Evolutionary conservation across 768 basidiomycete species (phyloP), one percentile per base, ranked within the genome.

Genomic region (Cystoderma amianthinum): DNA sequence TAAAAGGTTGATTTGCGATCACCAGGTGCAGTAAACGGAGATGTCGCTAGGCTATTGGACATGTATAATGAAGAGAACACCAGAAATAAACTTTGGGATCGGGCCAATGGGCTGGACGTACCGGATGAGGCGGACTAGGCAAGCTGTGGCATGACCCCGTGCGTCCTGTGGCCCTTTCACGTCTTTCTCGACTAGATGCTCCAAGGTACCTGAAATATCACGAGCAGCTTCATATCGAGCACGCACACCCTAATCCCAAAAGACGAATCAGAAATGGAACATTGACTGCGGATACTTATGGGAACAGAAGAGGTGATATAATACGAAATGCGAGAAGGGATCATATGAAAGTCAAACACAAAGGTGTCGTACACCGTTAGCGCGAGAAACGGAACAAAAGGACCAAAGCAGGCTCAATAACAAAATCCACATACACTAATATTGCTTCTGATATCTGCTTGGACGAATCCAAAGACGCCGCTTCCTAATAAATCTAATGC

Each of bases 211-310:
- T 32, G 78, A 82, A 32, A 49, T 48, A 13, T 65, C 61, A 9
- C 55, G 57, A n/a, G 60, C 54, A 23, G 65, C 54, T 39, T 72
- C 63, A 55, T 73, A 77, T 2, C 74, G 68, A 36, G 56, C 54
- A 32, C 82, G 80, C n/a, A 87, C 77, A 44, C 82, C 83, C 85
- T 86, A 41, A 42, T 39, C n/a, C n/a, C n/a, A n/a, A n/a, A n/a
- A n/a, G n/a, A n/a, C n/a, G n/a, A n/a, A n/a, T n/a, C n/a, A 20
- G 42, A 18, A 9, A 32, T 34, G 44, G 7, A 32, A 20, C 13
- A 19, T 23, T 37, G 6, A 47, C 23, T 37, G 35, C 18, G 44
- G 42, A 40, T 42, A 39, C 23, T 7, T 3, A 17, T 13, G 44
- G 32, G 43, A 43, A 49, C 12, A 40, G 40, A 45, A 39, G 32